Conservation (phyloP, 176 grass and related monocot genomes). For the Thinopyrum elongatum region DNA sequence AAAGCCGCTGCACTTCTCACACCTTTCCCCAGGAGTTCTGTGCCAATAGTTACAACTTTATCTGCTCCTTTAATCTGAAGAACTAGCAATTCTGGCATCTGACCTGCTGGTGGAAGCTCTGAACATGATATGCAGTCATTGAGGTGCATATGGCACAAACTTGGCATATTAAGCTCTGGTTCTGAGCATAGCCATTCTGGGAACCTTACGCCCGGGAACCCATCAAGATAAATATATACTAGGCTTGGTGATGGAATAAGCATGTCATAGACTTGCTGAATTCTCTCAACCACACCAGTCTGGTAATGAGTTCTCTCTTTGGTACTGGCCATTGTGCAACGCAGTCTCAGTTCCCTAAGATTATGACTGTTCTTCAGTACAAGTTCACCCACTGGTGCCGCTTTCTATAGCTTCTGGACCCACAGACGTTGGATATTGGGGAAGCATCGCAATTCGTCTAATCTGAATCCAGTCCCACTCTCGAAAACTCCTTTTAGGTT, state of each 20-base stretch:
- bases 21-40: background rate
- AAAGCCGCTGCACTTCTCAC: background rate
- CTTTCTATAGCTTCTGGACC: slow-evolving; percentile 22
- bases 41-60: background rate
- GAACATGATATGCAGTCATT: background rate
- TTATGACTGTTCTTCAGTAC: background rate
- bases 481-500: slow-evolving; percentile 27
- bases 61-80: background rate
- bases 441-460: slow-evolving; percentile 30
- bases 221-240: background rate
- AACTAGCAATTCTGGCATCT: slow-evolving; percentile 8
- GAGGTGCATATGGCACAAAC: slow-evolving; percentile 11
- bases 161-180: background rate
- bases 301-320: background rate
- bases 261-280: background rate
- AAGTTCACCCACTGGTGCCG: background rate
- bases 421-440: slow-evolving; percentile 15
- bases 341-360: background rate
- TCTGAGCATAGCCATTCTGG: slow-evolving; percentile 10
- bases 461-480: slow-evolving; percentile 1
- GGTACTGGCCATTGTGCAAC: background rate
- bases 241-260: slow-evolving; percentile 5
- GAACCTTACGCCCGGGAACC: background rate
- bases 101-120: slow-evolving; percentile 21
- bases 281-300: background rate